These are phyloP conservation scores for Cryptococcus sp. DNA, from an alignment of 1,284 basidiomycete species.

Conservation along the genomic window DNA sequence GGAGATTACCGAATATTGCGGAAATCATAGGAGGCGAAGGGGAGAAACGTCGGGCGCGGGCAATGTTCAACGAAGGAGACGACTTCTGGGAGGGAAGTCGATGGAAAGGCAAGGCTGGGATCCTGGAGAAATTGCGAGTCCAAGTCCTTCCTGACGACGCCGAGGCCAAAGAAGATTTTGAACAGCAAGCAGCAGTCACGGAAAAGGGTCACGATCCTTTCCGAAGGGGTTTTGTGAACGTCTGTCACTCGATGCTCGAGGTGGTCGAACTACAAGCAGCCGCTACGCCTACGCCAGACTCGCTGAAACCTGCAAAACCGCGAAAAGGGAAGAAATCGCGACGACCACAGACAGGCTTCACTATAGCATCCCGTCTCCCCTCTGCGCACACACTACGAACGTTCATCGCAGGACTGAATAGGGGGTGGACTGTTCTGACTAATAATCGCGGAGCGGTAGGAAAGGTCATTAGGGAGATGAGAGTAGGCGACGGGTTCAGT, in stretches of 20 bases:
- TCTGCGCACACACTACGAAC: constrained; percentile 44
- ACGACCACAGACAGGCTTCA: constrained; percentile 8
- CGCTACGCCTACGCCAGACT: neutral
- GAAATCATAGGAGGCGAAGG: constrained; percentile 43
- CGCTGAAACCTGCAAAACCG: constrained; percentile 6
- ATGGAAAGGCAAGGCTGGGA: constrained; percentile 34
- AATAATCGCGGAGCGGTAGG: constrained; percentile 49
- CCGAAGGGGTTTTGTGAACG: constrained; percentile 15
- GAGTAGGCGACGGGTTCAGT: constrained; percentile 37
- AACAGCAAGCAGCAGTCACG: neutral
- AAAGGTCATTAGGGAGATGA: constrained; percentile 45
- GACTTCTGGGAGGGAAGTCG: constrained; percentile 42
- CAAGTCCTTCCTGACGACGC: constrained; percentile 25
- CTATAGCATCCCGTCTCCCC: constrained; percentile 25
- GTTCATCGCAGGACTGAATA: constrained; percentile 26
- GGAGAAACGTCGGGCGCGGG: constrained; percentile 35
- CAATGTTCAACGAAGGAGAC: constrained; percentile 27
- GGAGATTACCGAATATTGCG: constrained; percentile 37
- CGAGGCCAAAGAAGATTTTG: neutral
- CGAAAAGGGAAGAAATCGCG: neutral
- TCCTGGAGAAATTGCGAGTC: constrained; percentile 29
- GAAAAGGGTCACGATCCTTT: constrained; percentile 10
- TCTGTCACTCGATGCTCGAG: constrained; percentile 22
- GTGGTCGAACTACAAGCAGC: constrained; percentile 14
- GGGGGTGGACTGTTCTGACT: constrained; percentile 44